Conservation (phyloP, 2,329 filamentous ascomycete species). For the Colletotrichum sp. region DNA sequence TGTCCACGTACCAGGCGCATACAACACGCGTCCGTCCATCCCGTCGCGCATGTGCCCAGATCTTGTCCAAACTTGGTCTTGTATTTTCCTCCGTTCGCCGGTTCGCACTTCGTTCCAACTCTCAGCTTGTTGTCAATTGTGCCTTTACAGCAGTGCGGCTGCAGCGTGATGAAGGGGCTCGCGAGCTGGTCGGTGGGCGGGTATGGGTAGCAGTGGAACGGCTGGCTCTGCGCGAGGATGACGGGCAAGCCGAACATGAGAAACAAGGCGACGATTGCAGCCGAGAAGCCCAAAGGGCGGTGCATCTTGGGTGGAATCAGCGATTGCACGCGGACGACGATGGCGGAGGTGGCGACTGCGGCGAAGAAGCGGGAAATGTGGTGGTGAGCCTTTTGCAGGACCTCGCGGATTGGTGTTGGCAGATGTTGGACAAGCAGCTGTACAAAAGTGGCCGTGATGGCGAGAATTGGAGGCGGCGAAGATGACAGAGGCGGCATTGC, state of each 20-base stretch:
- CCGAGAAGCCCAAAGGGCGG: slow-evolving; percentile 10
- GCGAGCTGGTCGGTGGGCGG: slow-evolving; percentile 1
- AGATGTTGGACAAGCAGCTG: slow-evolving; percentile 15
- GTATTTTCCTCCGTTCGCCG: slow-evolving; percentile 8
- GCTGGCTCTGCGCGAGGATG: slow-evolving; percentile 13
- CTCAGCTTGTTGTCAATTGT: slow-evolving; percentile 10
- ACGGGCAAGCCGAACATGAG: slow-evolving; percentile 12
- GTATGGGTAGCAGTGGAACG: slow-evolving; percentile 21
- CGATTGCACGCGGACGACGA: slow-evolving; percentile 7
- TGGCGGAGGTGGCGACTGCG: not conserved
- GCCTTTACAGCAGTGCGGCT: slow-evolving; percentile 18
- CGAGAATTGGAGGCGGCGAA: slow-evolving; percentile 15
- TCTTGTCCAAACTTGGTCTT: slow-evolving; percentile 21
- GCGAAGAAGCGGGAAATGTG: not conserved
- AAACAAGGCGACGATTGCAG: not conserved
- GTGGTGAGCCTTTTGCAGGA: not conserved
- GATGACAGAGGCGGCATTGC: not conserved
- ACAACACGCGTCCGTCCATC: slow-evolving; percentile 17
- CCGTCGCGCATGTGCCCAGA: slow-evolving; percentile 16
- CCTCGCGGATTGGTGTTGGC: slow-evolving; percentile 9
- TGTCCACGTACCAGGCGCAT: slow-evolving; percentile 15
- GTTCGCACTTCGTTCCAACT: slow-evolving; percentile 6
- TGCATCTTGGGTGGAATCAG: slow-evolving; percentile 12
- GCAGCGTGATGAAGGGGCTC: slow-evolving; percentile 10
- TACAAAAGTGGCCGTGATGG: slow-evolving; percentile 14